These are phyloP conservation scores for Nissolia schottii DNA, from an alignment of 306 rosid genomes.

Conservation along the genomic window DNA sequence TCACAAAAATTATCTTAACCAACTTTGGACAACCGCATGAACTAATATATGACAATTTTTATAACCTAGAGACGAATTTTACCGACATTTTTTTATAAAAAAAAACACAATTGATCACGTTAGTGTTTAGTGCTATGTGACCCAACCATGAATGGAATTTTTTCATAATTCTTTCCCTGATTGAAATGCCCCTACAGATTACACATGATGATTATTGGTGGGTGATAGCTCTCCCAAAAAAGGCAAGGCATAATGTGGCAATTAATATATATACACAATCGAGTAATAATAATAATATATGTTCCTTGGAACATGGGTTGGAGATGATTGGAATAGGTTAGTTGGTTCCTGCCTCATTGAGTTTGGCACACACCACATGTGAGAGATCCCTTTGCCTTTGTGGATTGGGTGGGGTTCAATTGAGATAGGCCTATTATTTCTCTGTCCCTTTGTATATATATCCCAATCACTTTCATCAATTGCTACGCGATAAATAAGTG, in stretches of 20 bases:
- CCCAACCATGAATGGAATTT: not conserved
- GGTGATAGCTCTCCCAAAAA: constrained; percentile 1
- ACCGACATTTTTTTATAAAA: no score
- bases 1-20: no score
- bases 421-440: not conserved
- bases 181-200: not conserved
- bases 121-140: not conserved
- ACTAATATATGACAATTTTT: no score
- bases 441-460: not conserved
- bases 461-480: constrained; percentile 28
- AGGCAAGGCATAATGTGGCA: constrained; percentile 25
- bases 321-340: constrained; percentile 23
- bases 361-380: constrained; percentile 34
- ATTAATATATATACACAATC: no score
- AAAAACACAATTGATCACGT: no score
- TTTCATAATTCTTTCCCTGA: constrained; percentile 1
- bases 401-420: constrained; percentile 28
- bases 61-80: no score
- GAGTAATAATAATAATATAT: constrained; percentile 10
- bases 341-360: constrained; percentile 31
- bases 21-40: no score
- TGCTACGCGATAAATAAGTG: not conserved
- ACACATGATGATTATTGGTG: constrained; percentile 21
- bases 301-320: constrained; percentile 32
- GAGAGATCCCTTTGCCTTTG: constrained; percentile 9